These are phyloP conservation scores for Penicillium fimorum DNA, from an alignment of 495 filamentous ascomycete genomes.

Conservation along the genomic window DNA sequence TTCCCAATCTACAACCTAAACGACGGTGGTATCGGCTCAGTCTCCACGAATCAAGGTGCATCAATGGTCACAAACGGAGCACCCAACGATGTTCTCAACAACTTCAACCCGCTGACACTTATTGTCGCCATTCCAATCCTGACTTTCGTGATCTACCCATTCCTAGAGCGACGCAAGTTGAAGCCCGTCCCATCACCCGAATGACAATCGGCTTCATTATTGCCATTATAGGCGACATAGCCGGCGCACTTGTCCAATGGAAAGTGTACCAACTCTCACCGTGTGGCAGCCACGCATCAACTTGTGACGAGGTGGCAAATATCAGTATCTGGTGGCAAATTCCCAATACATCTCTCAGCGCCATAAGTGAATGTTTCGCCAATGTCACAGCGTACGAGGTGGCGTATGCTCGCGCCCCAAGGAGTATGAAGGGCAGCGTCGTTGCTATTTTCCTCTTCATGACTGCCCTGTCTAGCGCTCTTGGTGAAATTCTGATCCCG, in stretches of 20 bases:
- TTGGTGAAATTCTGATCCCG: conserved; percentile 58
- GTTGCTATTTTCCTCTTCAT: conserved; percentile 61
- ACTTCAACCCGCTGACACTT: conserved; percentile 69
- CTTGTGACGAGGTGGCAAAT: conserved; percentile 43
- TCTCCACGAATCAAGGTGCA: conserved; percentile 52
- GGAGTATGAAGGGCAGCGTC: conserved; percentile 67
- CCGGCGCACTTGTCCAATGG: conserved; percentile 62
- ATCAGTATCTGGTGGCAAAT: conserved; percentile 57
- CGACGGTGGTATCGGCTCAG: conserved; percentile 48
- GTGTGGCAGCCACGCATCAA: conserved; percentile 51
- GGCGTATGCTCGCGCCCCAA: conserved; percentile 68
- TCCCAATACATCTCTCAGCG: conserved; percentile 52
- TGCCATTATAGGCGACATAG: conserved; percentile 54
- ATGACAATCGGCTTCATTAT: conserved; percentile 65
- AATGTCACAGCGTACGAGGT: conserved; percentile 71
- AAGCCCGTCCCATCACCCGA: conserved; percentile 62
- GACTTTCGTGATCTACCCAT: conserved; percentile 62
- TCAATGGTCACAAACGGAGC: conserved; percentile 65
- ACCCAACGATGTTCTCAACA: conserved; percentile 68
- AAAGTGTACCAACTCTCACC: conserved; percentile 57
- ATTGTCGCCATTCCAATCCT: conserved; percentile 63
- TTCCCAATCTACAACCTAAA: conserved; percentile 53
- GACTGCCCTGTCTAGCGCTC: conserved; percentile 47
- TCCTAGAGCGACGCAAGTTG: conserved; percentile 44
- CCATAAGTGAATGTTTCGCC: conserved; percentile 66